Evolutionary conservation across 2,329 filamentous ascomycete species (phyloP).

Genomic region (Talaromyces sp.): DNA sequence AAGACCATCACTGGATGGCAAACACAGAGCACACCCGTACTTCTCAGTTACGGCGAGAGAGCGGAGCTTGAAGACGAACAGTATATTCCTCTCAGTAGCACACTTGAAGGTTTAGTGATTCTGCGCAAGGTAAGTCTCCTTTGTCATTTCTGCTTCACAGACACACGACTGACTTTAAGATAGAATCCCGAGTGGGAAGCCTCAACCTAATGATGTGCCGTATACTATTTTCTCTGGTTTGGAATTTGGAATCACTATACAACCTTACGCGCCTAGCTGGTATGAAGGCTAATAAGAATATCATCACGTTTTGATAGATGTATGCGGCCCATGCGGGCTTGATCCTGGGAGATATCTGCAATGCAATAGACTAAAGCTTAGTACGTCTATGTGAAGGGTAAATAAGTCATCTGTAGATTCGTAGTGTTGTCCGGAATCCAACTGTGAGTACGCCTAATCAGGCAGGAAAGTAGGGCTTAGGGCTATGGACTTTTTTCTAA

Average conservation of each 20-base stretch:
- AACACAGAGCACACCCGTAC: constrained; percentile 96
- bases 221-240: neutral
- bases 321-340: neutral
- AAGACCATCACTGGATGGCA: constrained; percentile 99
- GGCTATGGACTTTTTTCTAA: constrained; percentile 35
- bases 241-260: constrained; percentile 3
- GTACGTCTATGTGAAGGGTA: neutral
- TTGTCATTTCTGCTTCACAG: neutral
- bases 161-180: constrained; percentile 25
- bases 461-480: constrained; percentile 39
- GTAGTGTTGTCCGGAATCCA: neutral
- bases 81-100: constrained; percentile 88
- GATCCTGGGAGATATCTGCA: constrained; percentile 14
- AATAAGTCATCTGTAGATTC: neutral
- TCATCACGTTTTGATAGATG: neutral
- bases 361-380: constrained; percentile 10
- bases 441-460: neutral
- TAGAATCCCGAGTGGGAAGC: constrained; percentile 47
- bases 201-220: constrained; percentile 30
- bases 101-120: constrained; percentile 90
- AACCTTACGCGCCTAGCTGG: neutral
- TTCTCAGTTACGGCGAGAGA: constrained; percentile 89
- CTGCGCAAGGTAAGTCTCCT: constrained; percentile 75
- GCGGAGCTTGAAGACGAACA: constrained; percentile 97
- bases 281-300: neutral